Evolutionary conservation across 345 rosid species (phyloP), one percentile per base, ranked within the genome.

Genomic region (Isatis tinctoria): DNA sequence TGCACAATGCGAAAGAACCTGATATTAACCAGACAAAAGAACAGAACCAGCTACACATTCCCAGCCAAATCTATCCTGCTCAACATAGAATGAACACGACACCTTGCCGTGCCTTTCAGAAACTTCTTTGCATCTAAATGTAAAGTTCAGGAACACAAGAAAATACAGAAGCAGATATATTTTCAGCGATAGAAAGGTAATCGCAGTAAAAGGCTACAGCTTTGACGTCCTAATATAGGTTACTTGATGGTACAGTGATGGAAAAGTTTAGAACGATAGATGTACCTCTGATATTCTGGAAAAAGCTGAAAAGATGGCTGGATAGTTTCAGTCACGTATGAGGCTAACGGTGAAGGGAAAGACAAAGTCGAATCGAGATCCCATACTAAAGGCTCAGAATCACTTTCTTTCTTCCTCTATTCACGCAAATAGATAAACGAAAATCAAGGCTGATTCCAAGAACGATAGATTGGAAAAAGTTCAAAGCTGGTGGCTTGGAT

Each of bases 331-430:
- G 85, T 63, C 40, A 87, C 76, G 57, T 89, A 91, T 2, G 83
- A 60, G 56, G 89, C 72, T 69, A 91, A 75, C 22, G 90, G 83
- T 72, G 88, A 87, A 71, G 98, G 98, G 82, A 87, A 86, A 7
- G 90, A 87, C 70, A 93, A 90, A 73, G 75, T 79, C 1, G 98
- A 91, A 84, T 93, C 92, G 48, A 93, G 83, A 83, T 93, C 97
- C 97, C 97, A 91, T 40, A 87, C 96, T 60, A 88, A 61, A 65
- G 74, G 72, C 72, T 82, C 60, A 40, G 81, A 56, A 24, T 65
- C 82, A 20, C 71, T 83, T 66, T 73, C 87, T 47, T 60, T 82
- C 84, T 82, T 91, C 66, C 71, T 86, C 92, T 93, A 81, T 26
- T 65, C 35, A 67, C 57, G 24, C 40, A 58, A 74, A 65, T 4